These are phyloP conservation scores for Fusarium paranaense DNA, from an alignment of 2,329 filamentous ascomycete species.

Conservation along the genomic window DNA sequence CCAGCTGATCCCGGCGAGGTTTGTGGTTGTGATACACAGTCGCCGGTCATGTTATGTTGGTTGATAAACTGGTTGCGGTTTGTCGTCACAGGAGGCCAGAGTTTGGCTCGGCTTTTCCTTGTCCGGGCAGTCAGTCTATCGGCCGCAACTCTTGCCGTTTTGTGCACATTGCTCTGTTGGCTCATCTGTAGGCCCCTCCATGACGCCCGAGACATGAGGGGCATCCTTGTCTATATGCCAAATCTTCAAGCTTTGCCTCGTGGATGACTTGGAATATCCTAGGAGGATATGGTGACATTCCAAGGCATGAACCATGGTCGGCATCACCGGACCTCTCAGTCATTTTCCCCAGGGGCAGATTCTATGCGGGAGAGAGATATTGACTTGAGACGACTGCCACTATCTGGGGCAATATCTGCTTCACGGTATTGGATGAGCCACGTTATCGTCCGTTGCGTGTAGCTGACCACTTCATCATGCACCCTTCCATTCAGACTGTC, in stretches of 20 bases:
- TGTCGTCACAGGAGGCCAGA: neutral
- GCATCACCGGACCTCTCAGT: slow-evolving; percentile 9
- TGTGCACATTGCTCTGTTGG: neutral
- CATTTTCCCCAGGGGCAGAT: neutral
- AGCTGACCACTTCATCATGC: slow-evolving; percentile 10
- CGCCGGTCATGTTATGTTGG: neutral
- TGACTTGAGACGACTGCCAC: neutral
- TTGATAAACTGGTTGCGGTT: neutral
- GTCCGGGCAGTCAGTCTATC: neutral
- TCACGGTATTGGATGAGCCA: neutral
- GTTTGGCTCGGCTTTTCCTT: neutral
- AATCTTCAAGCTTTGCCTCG: slow-evolving; percentile 7
- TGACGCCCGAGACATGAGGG: slow-evolving; percentile 1
- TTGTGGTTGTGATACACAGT: neutral
- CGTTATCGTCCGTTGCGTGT: slow-evolving; percentile 11
- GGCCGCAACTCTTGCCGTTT: neutral
- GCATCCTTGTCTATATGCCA: slow-evolving; percentile 9
- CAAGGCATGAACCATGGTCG: slow-evolving; percentile 23
- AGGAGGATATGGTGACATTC: neutral
- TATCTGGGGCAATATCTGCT: neutral
- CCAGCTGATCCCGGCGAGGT: neutral
- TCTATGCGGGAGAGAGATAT: slow-evolving; percentile 14
- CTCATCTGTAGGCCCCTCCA: neutral
- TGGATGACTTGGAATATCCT: slow-evolving; percentile 5
- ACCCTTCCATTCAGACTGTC: neutral